phyloP scores from a whole-genome alignment of 139 green algal genomes.

The Coelastrella sp. region DNA sequence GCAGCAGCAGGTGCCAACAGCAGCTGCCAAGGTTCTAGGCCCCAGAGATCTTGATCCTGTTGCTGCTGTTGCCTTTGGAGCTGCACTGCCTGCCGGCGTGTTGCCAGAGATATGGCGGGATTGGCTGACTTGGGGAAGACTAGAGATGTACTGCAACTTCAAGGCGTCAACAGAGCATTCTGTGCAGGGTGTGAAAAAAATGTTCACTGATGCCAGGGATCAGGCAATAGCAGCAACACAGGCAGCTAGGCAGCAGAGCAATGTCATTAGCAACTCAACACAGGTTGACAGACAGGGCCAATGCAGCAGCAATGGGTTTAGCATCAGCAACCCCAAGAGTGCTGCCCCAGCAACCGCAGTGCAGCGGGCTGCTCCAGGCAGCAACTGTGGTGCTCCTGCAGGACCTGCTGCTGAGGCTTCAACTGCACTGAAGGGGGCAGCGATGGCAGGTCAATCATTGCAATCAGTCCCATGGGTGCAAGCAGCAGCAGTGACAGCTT shows the following conservation, averaged over 20 bases:
- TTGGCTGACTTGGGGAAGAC: neutral
- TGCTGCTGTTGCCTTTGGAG: neutral
- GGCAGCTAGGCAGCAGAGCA: neutral
- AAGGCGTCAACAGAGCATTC: neutral
- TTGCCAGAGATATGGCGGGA: constrained; percentile 1
- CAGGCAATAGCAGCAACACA: constrained; percentile 22
- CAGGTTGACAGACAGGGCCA: neutral
- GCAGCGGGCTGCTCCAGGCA: no score
- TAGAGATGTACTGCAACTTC: neutral
- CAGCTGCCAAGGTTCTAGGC: neutral
- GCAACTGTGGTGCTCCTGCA: no score
- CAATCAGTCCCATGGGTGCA: no score
- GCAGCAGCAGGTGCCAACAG: neutral
- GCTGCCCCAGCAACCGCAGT: no score
- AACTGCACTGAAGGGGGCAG: no score
- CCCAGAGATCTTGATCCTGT: neutral
- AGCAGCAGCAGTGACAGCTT: no score
- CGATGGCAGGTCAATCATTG: no score
- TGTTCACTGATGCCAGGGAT: neutral
- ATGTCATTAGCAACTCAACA: neutral
- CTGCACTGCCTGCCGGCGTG: constrained; percentile 12
- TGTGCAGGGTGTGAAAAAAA: neutral
- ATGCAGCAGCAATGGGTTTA: constrained; percentile 10
- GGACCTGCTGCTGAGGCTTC: no score
- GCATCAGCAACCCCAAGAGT: neutral